Conservation (phyloP, 2,329 filamentous ascomycete genomes). For the Xylaria sp. region DNA sequence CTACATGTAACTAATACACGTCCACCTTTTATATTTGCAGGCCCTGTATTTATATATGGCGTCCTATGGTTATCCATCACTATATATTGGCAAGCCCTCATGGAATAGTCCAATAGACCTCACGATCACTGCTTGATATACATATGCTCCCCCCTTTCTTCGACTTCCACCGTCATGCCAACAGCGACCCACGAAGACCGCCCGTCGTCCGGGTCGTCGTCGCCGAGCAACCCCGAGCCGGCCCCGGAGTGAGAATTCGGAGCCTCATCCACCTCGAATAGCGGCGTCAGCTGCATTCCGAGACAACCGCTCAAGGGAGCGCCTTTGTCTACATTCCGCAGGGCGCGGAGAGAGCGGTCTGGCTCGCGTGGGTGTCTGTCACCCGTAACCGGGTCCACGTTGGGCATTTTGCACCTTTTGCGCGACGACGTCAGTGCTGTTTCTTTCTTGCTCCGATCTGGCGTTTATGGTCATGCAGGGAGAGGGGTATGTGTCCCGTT, state of each 20-base stretch:
- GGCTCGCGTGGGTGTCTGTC: constrained; percentile 65
- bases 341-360: constrained; percentile 66
- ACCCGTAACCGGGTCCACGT: constrained; percentile 72
- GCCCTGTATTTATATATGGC: background rate
- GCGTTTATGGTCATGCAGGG: too few relatives aligned
- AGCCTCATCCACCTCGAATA: constrained; percentile 52
- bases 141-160: constrained; percentile 58
- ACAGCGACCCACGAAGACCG: constrained; percentile 59
- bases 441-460: background rate
- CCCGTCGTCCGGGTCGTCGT: constrained; percentile 45
- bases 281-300: constrained; percentile 73
- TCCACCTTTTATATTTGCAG: background rate
- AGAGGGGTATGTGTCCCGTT: background rate
- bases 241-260: background rate
- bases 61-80: background rate
- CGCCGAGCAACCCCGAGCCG: constrained; percentile 37
- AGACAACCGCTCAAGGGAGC: constrained; percentile 66
- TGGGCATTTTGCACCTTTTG: constrained; percentile 73
- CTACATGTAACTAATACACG: background rate
- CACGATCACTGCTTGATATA: constrained; percentile 53
- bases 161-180: constrained; percentile 65
- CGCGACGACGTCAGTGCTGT: constrained; percentile 9
- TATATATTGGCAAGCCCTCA: background rate
- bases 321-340: constrained; percentile 69
- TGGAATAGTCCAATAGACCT: background rate